Evolutionary conservation across 495 filamentous ascomycete species (phyloP).

Genomic region (Lasiosphaeris hirsuta): DNA sequence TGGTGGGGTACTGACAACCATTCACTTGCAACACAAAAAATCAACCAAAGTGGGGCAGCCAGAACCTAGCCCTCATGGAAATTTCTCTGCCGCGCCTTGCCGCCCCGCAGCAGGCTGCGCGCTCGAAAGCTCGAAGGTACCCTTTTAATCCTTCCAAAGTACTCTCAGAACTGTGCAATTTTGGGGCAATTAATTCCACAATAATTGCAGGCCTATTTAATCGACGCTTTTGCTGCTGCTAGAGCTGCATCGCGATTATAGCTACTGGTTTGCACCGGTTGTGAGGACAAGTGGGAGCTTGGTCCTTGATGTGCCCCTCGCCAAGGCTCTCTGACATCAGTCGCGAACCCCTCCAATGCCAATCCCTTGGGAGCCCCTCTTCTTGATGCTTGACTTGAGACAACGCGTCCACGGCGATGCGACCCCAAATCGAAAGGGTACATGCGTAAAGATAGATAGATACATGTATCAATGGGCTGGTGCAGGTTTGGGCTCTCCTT

Average conservation of each 20-base stretch:
- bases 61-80: slow-evolving; percentile 18
- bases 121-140: too few relatives aligned
- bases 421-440: not conserved
- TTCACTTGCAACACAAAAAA: slow-evolving; percentile 19
- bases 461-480: not conserved
- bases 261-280: too few relatives aligned
- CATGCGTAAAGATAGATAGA: not conserved
- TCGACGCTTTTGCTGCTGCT: too few relatives aligned
- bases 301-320: too few relatives aligned
- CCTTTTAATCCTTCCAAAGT: too few relatives aligned
- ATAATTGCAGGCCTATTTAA: too few relatives aligned
- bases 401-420: not conserved
- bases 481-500: slow-evolving; percentile 19
- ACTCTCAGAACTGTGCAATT: not conserved
- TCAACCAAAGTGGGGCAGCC: slow-evolving; percentile 22
- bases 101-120: slow-evolving; percentile 21
- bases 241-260: too few relatives aligned
- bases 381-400: not conserved
- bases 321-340: too few relatives aligned
- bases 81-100: slow-evolving; percentile 25
- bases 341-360: too few relatives aligned
- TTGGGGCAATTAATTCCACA: not conserved
- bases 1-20: slow-evolving; percentile 22
- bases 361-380: too few relatives aligned
- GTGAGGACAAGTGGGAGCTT: too few relatives aligned